Evolutionary conservation across 2,329 filamentous ascomycete genomes (phyloP).

Genomic region (Apiospora arundinis): DNA sequence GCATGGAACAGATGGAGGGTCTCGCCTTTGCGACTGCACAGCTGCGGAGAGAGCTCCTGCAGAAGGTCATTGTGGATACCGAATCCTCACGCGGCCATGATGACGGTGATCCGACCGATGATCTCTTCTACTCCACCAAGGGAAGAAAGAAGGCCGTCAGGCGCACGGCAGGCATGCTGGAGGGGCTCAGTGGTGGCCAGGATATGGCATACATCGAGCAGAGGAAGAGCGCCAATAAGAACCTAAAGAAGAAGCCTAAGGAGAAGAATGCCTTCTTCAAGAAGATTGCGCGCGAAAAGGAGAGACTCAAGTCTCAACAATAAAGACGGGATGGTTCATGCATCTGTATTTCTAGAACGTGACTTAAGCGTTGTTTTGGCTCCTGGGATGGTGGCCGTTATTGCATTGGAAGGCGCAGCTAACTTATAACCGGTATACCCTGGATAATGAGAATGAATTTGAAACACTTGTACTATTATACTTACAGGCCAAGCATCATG

Average conservation of each 20-base stretch:
- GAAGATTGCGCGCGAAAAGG: slow-evolving; percentile 68
- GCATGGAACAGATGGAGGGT: slow-evolving; percentile 82
- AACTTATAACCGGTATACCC: slow-evolving; percentile 10
- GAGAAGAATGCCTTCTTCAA: slow-evolving; percentile 68
- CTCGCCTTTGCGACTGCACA: slow-evolving; percentile 80
- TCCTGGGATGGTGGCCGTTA: neutral
- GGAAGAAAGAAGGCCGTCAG: slow-evolving; percentile 65
- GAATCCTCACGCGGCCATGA: slow-evolving; percentile 69
- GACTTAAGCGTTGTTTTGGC: neutral
- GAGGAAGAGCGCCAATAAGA: slow-evolving; percentile 75
- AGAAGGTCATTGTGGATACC: slow-evolving; percentile 88
- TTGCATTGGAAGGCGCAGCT: slow-evolving; percentile 13
- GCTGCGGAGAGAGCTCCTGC: slow-evolving; percentile 84
- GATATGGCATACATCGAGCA: slow-evolving; percentile 97
- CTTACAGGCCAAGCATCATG: neutral
- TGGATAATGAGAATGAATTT: slow-evolving; percentile 4
- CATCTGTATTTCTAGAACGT: neutral
- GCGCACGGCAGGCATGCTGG: slow-evolving; percentile 83
- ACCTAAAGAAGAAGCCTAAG: slow-evolving; percentile 66
- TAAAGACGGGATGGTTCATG: neutral
- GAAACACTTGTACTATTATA: neutral
- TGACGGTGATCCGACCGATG: slow-evolving; percentile 68
- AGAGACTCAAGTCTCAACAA: slow-evolving; percentile 47
- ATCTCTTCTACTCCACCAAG: slow-evolving; percentile 43
- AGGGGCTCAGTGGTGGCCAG: slow-evolving; percentile 87